A percentile compares a stretch with the other conserved stretches of the same genome.
phyloP scores from a whole-genome alignment of 2,329 filamentous ascomycete genomes.

The Apiospora rasikravindrae region DNA sequence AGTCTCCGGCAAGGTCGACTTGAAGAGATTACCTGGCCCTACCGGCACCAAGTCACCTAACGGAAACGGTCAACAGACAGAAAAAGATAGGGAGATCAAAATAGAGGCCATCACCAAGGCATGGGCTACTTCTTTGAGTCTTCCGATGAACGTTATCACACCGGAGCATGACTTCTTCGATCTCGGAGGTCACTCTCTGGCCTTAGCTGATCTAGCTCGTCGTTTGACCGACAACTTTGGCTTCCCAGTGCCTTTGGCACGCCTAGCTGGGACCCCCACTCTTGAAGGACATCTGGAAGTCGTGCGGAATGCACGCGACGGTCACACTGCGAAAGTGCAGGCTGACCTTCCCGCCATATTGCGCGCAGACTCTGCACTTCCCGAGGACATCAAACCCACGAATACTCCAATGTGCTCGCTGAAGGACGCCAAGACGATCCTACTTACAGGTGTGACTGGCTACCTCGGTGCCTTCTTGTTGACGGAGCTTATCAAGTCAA shows the following conservation, averaged over 20 bases:
- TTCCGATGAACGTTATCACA: constrained; percentile 62
- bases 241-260: constrained; percentile 73
- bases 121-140: constrained; percentile 74
- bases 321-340: constrained; percentile 75
- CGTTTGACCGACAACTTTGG: constrained; percentile 72
- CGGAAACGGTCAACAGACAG: constrained; percentile 49
- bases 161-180: constrained; percentile 81
- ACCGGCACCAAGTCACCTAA: constrained; percentile 61
- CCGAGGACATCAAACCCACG: constrained; percentile 69
- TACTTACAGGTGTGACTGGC: constrained; percentile 77
- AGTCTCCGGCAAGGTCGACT: constrained; percentile 80
- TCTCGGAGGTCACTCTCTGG: constrained; percentile 77
- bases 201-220: constrained; percentile 77
- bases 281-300: constrained; percentile 75
- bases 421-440: constrained; percentile 69
- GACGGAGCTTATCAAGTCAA: constrained; percentile 69
- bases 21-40: constrained; percentile 66
- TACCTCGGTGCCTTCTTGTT: constrained; percentile 79
- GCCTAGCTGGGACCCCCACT: constrained; percentile 73
- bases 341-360: constrained; percentile 75
- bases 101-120: constrained; percentile 71
- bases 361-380: constrained; percentile 68
- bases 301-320: constrained; percentile 72
- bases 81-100: constrained; percentile 67
- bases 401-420: constrained; percentile 61